These are phyloP conservation scores for Apiospora malaysiana DNA, from an alignment of 2,329 filamentous ascomycete genomes.

Conservation along the genomic window DNA sequence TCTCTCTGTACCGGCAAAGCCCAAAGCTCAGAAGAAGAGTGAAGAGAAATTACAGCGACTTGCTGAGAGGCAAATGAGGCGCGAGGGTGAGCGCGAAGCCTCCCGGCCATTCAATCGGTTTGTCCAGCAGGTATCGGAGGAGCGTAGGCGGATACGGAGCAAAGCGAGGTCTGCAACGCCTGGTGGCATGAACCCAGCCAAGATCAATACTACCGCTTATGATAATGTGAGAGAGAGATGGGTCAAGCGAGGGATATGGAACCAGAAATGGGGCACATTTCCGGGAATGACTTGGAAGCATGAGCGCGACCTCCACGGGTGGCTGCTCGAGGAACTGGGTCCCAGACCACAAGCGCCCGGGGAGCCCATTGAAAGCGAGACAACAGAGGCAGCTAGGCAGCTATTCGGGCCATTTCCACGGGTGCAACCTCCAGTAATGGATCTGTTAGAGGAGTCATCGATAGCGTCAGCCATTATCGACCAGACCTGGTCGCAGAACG, in stretches of 20 bases:
- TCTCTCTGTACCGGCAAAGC: too few species aligned
- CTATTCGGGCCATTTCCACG: neutral
- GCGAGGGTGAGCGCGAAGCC: neutral
- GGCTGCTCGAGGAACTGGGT: neutral
- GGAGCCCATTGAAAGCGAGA: neutral
- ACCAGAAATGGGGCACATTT: neutral
- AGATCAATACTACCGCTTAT: neutral
- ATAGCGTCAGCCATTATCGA: neutral
- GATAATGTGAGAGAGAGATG: neutral
- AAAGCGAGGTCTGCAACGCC: too few species aligned
- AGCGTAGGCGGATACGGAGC: neutral
- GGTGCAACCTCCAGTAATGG: neutral
- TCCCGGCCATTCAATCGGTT: neutral
- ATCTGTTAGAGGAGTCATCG: neutral
- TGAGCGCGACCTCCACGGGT: neutral
- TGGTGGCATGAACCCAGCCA: neutral
- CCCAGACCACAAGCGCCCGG: neutral
- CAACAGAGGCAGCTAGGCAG: neutral
- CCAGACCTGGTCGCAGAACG: neutral
- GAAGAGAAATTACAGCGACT: neutral
- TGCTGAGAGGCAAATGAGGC: neutral
- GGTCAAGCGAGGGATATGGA: neutral
- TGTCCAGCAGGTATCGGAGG: neutral
- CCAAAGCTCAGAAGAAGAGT: neutral
- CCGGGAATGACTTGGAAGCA: conserved; percentile 13